These are phyloP conservation scores for Rutidosis leptorrhynchoides DNA, from an alignment of 129 eudicot genomes.

Conservation along the genomic window DNA sequence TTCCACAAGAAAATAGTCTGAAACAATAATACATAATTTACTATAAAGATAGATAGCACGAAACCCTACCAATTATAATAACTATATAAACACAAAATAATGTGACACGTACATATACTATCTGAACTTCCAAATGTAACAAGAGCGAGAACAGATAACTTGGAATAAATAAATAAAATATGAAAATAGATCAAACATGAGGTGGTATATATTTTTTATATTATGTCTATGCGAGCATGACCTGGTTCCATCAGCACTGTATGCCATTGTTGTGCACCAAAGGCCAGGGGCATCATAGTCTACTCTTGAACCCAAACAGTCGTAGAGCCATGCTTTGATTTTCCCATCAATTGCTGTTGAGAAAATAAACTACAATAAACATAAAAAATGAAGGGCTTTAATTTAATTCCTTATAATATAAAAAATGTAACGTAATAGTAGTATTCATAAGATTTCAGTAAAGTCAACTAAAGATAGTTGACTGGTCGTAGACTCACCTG, in stretches of 20 bases:
- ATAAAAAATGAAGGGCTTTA: background rate
- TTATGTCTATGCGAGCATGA: slow-evolving; percentile 22
- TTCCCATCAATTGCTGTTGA: slow-evolving; percentile 82
- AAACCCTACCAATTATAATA: background rate
- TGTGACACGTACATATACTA: background rate
- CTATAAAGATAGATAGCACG: background rate
- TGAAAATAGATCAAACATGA: slow-evolving; percentile 4
- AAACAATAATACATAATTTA: slow-evolving; percentile 9
- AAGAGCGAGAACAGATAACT: background rate
- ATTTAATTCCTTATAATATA: background rate
- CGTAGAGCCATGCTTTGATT: slow-evolving; percentile 87
- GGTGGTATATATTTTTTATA: background rate
- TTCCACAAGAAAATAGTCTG: slow-evolving; percentile 87
- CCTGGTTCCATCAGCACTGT: slow-evolving; percentile 84
- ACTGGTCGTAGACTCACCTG: slow-evolving; percentile 38
- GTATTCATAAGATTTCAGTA: background rate
- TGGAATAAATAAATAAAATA: background rate
- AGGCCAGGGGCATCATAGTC: slow-evolving; percentile 92
- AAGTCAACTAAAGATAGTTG: background rate
- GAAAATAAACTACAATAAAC: slow-evolving; percentile 60
- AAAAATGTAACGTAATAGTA: background rate
- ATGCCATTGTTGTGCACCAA: slow-evolving; percentile 85
- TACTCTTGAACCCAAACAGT: slow-evolving; percentile 76
- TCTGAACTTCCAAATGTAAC: background rate
- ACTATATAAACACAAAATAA: background rate